Evolutionary conservation across 1,284 basidiomycete species (phyloP), one percentile per base, ranked within the genome.

Genomic region (Sporisorium graminicola): DNA sequence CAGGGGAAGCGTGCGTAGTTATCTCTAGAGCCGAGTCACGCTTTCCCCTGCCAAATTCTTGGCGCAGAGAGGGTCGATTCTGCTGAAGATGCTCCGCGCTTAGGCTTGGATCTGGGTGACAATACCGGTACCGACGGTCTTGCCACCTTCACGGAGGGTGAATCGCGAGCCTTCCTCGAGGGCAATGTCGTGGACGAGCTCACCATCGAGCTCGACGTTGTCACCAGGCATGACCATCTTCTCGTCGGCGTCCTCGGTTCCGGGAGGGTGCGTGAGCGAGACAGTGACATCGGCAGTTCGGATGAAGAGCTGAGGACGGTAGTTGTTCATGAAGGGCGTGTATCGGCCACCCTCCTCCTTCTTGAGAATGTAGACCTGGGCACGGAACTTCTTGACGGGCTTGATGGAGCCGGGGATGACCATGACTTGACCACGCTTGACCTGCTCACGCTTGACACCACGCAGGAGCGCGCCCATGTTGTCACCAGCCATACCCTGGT

Each of bases 321-420:
- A 99, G 89, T 96, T 94, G 86, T 91, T 89, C 91, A 94, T 93
- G 90, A 99, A 99, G 64, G 97, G 96, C 57, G 94, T 97, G 88
- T 95, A 95, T 79, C 97, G 94, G 74, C 97, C 97, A 86, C 95
- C 95, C 89, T 98, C 96, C 79, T 98, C 96, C 87, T 98, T 98
- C 75, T 94, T 97, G 81, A 98, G 89, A 40, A 85, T 80, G 78
- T 85, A 85, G 64, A 78, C 60, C 77, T 84, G 82, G 26, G 82
- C 82, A 47, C 56, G 59, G 90, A 99, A 98, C 88, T 94, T 94
- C 89, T 93, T 96, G 80, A 93, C 91, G 29, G 93, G 89, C 88
- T 96, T 98, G 88, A 99, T 94, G n/a, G 93, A 91, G 59, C 94
- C 94, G 37, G 95, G 95, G 42, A 91, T 90, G 82, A 92, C 90